These are phyloP conservation scores for Aspergillus saccharolyticus DNA, from an alignment of 495 filamentous ascomycete genomes.

Conservation along the genomic window DNA sequence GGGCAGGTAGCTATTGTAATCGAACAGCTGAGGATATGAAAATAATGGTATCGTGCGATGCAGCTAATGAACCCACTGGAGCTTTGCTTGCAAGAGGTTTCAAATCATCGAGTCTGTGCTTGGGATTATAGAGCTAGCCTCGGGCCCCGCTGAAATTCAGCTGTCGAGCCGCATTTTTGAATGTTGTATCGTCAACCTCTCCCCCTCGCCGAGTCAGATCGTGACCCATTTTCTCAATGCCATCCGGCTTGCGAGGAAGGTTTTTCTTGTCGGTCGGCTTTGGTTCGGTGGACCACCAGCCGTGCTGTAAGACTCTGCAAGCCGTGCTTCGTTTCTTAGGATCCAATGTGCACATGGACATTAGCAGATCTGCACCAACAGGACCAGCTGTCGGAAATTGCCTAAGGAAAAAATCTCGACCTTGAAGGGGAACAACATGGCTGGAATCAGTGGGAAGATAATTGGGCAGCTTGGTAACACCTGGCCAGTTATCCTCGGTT, in stretches of 20 bases:
- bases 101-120: not conserved
- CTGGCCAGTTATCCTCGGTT: conserved; percentile 92
- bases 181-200: conserved; percentile 58
- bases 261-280: conserved; percentile 78
- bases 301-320: conserved; percentile 68
- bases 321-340: conserved; percentile 77
- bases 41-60: not conserved
- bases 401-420: conserved; percentile 61
- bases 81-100: not conserved
- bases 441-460: conserved; percentile 57
- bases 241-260: conserved; percentile 67
- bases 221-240: conserved; percentile 68
- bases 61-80: not conserved
- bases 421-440: conserved; percentile 55
- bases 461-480: conserved; percentile 73
- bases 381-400: conserved; percentile 72
- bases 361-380: conserved; percentile 79
- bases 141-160: conserved; percentile 69
- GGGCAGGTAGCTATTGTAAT: no score
- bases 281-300: conserved; percentile 82
- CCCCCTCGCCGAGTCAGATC: conserved; percentile 81
- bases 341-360: conserved; percentile 80
- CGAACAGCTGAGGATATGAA: no score
- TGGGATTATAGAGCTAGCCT: conserved; percentile 16
- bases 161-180: conserved; percentile 75